Evolutionary conservation across 192 early-diverging fungal genomes (phyloP), one percentile per base, ranked within the genome.

Genomic region (Geranomyces variabilis): DNA sequence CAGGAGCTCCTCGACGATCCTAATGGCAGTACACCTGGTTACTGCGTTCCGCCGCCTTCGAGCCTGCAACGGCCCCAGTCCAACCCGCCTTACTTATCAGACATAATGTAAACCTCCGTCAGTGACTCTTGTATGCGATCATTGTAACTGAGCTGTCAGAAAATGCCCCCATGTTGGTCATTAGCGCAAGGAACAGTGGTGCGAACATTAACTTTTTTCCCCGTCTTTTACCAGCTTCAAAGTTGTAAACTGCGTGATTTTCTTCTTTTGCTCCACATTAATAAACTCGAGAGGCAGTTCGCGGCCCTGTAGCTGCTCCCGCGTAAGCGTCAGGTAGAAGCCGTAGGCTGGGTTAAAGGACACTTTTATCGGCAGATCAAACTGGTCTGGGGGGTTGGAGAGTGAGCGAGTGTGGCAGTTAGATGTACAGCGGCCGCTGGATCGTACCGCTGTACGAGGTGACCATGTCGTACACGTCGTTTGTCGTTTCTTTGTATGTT

Each of bases 91-190:
- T 86, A 90, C 87, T 84, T 89, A 71, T 93, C 91, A 0, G 90
- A 90, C 81, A 93, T 88, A 49, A 93, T 51, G 70, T 89, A 94
- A 15, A 95, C 90, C 66, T 97, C 95, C 22, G 85, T 82, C 47
- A 95, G 75, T 0, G 92, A 93, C 29, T 94, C 91, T 15, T 90
- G 78, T 9, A 97, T 88, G 14, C 92, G 86, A 21, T 87, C 88
- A 71, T 97, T 97, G 61, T 86, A 86, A 79, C 93, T 88, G 48
- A 91, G 70, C 87, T 90, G 76, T 5, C 10, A 19, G 56, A 36
- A 47, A 24, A n/a, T n/a, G 36, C 9, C 26, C 14, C 36, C 36
- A 41, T 41, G 10, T 10, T 41, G 5, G 36, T 41, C 36, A 10
- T 6, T n/a, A 9, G 19, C 1, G n/a, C 31, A 22, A n/a, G 7